Percentiles rank a stretch among this genome's conserved stretches.
These are phyloP conservation scores for Gloeophyllum trabeum DNA, from an alignment of 768 basidiomycete genomes.

Conservation along the genomic window DNA sequence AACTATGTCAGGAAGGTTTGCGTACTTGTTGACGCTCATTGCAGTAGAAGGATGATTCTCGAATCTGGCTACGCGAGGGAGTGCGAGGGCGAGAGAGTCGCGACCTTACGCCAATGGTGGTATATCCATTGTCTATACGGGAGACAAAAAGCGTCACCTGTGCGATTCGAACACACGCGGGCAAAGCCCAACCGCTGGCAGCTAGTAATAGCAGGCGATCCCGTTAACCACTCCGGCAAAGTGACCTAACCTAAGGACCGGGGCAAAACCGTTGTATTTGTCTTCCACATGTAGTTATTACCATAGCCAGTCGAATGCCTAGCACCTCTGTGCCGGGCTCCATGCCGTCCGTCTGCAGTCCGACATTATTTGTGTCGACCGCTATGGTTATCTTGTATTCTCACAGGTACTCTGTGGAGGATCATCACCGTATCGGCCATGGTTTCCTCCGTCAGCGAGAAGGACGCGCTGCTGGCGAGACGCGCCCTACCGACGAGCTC, in stretches of 20 bases:
- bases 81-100: slow-evolving; percentile 4
- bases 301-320: no score
- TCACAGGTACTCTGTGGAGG: background rate
- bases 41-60: no score
- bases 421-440: background rate
- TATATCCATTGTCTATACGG: background rate
- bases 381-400: background rate
- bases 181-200: slow-evolving; percentile 19
- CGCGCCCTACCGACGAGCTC: background rate
- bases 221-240: slow-evolving; percentile 85
- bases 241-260: slow-evolving; percentile 37
- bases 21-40: slow-evolving; percentile 73
- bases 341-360: no score
- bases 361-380: background rate
- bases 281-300: no score
- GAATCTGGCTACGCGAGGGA: background rate
- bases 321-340: no score
- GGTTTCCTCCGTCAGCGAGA: background rate
- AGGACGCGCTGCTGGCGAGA: background rate
- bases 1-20: slow-evolving; percentile 87
- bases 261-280: no score
- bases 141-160: slow-evolving; percentile 15
- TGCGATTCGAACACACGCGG: slow-evolving; percentile 21
- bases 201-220: slow-evolving; percentile 53
- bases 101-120: background rate